Conservation (phyloP, 192 early-diverging fungal genomes). For the Backusella psychrophila region DNA sequence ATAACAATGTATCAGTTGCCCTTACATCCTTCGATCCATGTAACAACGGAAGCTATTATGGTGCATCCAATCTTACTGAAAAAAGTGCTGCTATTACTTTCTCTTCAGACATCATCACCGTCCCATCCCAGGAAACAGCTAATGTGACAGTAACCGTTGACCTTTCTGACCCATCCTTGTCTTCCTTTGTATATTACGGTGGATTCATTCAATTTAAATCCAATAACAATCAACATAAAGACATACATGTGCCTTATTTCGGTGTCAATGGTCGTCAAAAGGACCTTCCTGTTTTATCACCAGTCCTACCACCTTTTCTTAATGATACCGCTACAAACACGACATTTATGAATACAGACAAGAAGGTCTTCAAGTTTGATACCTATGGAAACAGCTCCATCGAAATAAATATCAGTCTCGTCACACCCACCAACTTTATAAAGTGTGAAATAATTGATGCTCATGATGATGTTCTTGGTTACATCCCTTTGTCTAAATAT, state of each 20-base stretch:
- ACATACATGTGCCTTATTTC: conserved; percentile 46
- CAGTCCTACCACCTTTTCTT: not conserved
- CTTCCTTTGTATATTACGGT: conserved; percentile 38
- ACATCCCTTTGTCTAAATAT: not conserved
- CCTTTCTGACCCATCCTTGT: conserved; percentile 13
- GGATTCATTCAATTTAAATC: conserved; percentile 43
- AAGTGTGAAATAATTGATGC: conserved; percentile 17
- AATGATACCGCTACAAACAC: not conserved
- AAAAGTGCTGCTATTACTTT: conserved; percentile 9
- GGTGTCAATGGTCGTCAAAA: conserved; percentile 41
- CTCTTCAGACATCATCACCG: conserved; percentile 13
- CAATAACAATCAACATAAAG: not conserved
- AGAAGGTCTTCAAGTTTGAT: not conserved
- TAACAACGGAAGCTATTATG: not conserved
- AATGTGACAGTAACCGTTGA: conserved; percentile 16
- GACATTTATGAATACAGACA: not conserved
- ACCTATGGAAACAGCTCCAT: not conserved
- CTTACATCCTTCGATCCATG: conserved; percentile 34
- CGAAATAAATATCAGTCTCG: not conserved
- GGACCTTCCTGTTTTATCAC: conserved; percentile 41
- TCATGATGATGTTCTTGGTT: conserved; percentile 8
- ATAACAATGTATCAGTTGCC: conserved; percentile 36
- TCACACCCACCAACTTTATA: conserved; percentile 17
- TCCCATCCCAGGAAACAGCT: conserved; percentile 8
- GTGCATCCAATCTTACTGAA: not conserved